Evolutionary conservation across 306 rosid genomes (phyloP).

Genomic region (Prunus mongolica): DNA sequence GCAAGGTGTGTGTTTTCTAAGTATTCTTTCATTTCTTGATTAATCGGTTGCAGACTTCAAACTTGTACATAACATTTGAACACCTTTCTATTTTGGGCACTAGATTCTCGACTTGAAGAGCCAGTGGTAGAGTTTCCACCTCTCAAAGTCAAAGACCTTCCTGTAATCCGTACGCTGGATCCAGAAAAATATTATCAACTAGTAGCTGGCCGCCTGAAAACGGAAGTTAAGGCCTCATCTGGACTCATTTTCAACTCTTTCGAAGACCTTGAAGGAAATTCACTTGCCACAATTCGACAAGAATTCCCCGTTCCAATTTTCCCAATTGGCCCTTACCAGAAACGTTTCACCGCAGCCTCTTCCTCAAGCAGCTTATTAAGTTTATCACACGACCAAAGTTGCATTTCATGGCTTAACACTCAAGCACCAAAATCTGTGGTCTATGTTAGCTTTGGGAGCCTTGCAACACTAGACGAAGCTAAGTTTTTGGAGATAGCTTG

Average conservation of each 20-base stretch:
- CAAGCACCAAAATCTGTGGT: conserved; percentile 33
- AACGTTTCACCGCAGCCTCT: conserved; percentile 15
- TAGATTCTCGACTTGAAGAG: conserved; percentile 34
- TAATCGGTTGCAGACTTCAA: too few species aligned
- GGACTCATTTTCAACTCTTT: conserved; percentile 59
- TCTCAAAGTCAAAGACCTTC: conserved; percentile 44
- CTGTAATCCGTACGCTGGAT: neutral
- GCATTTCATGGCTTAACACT: conserved; percentile 53
- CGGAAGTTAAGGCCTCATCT: conserved; percentile 30
- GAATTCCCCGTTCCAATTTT: conserved; percentile 34
- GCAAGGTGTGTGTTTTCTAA: too few species aligned
- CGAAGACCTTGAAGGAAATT: conserved; percentile 39
- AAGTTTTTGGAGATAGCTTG: conserved; percentile 61
- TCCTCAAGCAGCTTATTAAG: conserved; percentile 26
- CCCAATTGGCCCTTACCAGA: conserved; percentile 62
- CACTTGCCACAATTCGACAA: conserved; percentile 21
- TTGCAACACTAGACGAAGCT: conserved; percentile 18
- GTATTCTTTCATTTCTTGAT: too few species aligned
- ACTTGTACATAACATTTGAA: too few species aligned
- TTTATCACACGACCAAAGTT: conserved; percentile 32
- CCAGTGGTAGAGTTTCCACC: conserved; percentile 36
- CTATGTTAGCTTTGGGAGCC: conserved; percentile 60
- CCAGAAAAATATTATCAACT: conserved; percentile 20
- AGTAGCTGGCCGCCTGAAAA: neutral
- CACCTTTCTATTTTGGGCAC: neutral